phyloP scores from a whole-genome alignment of 495 filamentous ascomycete species.

The Penicillium subrubescens region DNA sequence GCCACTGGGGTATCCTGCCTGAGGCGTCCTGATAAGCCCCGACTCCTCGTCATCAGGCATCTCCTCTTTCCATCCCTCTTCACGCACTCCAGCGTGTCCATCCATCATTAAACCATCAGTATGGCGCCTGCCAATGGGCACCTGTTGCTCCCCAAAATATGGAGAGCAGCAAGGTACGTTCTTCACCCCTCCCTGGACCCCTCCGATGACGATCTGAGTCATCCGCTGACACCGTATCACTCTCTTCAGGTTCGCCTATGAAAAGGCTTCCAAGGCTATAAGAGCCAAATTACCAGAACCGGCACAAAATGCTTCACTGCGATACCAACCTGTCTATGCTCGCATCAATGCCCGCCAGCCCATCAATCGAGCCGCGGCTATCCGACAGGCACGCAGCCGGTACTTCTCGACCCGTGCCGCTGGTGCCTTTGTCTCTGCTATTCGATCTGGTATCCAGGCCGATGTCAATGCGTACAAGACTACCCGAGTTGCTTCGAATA shows the following conservation, averaged over 20 bases:
- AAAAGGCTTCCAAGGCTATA: slow-evolving; percentile 62
- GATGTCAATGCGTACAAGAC: slow-evolving; percentile 66
- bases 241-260: slow-evolving; percentile 59
- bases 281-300: slow-evolving; percentile 61
- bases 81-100: slow-evolving; percentile 6
- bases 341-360: slow-evolving; percentile 64
- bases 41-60: slow-evolving; percentile 36
- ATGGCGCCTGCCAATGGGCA: slow-evolving; percentile 72
- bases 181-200: not conserved
- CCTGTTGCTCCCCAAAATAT: slow-evolving; percentile 69
- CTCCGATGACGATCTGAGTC: slow-evolving; percentile 14
- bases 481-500: slow-evolving; percentile 65
- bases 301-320: slow-evolving; percentile 42
- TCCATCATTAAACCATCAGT: slow-evolving; percentile 30
- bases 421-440: slow-evolving; percentile 62
- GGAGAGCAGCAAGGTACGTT: slow-evolving; percentile 65
- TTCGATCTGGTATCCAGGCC: slow-evolving; percentile 52
- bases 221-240: slow-evolving; percentile 23
- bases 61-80: slow-evolving; percentile 23
- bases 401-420: slow-evolving; percentile 73
- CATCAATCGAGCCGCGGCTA: slow-evolving; percentile 67
- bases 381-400: slow-evolving; percentile 71
- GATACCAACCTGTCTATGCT: slow-evolving; percentile 54
- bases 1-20: slow-evolving; percentile 27
- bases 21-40: slow-evolving; percentile 23